phyloP scores from a whole-genome alignment of 305 asterid genomes.

The Andrographis paniculata region DNA sequence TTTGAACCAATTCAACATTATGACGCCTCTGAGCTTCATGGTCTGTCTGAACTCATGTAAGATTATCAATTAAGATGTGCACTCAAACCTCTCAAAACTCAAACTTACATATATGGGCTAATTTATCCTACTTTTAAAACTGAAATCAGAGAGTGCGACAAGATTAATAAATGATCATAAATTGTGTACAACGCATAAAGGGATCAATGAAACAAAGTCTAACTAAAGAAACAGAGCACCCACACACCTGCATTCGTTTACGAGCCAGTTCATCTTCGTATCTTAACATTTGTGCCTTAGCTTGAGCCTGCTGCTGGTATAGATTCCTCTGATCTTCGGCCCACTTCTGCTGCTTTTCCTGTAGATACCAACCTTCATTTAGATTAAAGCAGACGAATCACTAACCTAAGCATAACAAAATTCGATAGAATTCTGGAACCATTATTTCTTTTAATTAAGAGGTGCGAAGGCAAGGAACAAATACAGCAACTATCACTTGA shows the following conservation, averaged over 20 bases:
- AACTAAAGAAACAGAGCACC: constrained; percentile 5
- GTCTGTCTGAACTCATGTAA: constrained; percentile 46
- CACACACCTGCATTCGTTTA: constrained; percentile 72
- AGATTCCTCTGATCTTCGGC: constrained; percentile 87
- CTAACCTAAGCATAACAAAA: too few relatives aligned
- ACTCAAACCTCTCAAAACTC: background rate
- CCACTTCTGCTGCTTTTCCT: constrained; percentile 83
- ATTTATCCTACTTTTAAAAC: background rate
- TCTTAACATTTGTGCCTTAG: constrained; percentile 90
- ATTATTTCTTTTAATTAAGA: background rate
- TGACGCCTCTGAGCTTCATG: constrained; percentile 84
- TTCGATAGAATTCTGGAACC: too few relatives aligned
- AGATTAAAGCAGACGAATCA: background rate
- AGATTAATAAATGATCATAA: too few relatives aligned
- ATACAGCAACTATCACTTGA: background rate
- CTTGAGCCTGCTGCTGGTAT: constrained; percentile 78
- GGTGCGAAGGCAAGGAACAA: background rate
- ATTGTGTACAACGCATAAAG: too few relatives aligned
- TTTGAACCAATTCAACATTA: constrained; percentile 70
- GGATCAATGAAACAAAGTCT: background rate
- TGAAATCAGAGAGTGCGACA: constrained; percentile 8
- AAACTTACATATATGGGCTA: too few relatives aligned
- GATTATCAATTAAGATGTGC: constrained; percentile 15
- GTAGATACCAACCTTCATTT: constrained; percentile 22
- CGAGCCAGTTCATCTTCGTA: constrained; percentile 88